A percentile compares a stretch with the other conserved stretches of the same genome.
phyloP scores from a whole-genome alignment of 1,284 basidiomycete genomes.

The Ustilago trichophora region DNA sequence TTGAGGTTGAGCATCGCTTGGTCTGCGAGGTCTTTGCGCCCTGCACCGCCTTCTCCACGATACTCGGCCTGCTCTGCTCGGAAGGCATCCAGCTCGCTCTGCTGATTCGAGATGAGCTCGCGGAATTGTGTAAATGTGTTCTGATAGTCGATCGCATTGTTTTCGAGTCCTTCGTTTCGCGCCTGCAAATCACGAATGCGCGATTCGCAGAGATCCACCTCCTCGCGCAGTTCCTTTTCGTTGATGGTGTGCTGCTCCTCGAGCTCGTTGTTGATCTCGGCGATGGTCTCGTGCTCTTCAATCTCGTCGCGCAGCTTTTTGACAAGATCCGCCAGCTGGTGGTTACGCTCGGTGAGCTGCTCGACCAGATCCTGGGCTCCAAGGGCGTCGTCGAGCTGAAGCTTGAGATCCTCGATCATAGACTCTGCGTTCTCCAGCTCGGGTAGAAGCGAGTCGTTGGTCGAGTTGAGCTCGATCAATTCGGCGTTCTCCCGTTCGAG shows the following conservation, averaged over 20 bases:
- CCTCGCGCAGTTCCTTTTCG: constrained; percentile 88
- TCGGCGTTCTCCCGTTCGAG: constrained; percentile 82
- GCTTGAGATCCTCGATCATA: constrained; percentile 91
- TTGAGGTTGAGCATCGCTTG: constrained; percentile 64
- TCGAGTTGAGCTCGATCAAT: constrained; percentile 45
- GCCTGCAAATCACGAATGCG: constrained; percentile 38
- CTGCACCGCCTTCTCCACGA: constrained; percentile 30
- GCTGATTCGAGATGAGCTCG: constrained; percentile 58
- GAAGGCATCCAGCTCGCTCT: constrained; percentile 56
- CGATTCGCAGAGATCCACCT: constrained; percentile 71
- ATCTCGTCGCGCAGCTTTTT: constrained; percentile 95
- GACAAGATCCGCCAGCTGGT: constrained; percentile 79
- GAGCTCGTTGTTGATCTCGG: constrained; percentile 94
- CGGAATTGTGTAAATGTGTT: constrained; percentile 61
- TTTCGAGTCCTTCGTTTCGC: constrained; percentile 48
- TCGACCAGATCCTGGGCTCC: constrained; percentile 96
- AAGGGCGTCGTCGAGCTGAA: constrained; percentile 92
- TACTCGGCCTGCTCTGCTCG: constrained; percentile 49
- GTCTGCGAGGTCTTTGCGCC: constrained; percentile 40
- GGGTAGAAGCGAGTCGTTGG: constrained; percentile 42
- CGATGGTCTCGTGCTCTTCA: constrained; percentile 93
- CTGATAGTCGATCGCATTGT: constrained; percentile 58
- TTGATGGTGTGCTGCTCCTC: constrained; percentile 96
- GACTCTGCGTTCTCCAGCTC: constrained; percentile 64
- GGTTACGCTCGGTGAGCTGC: constrained; percentile 91